These are phyloP conservation scores for Hanseniaspora taiwanica DNA, from an alignment of 805 yeast genomes.

Conservation along the genomic window DNA sequence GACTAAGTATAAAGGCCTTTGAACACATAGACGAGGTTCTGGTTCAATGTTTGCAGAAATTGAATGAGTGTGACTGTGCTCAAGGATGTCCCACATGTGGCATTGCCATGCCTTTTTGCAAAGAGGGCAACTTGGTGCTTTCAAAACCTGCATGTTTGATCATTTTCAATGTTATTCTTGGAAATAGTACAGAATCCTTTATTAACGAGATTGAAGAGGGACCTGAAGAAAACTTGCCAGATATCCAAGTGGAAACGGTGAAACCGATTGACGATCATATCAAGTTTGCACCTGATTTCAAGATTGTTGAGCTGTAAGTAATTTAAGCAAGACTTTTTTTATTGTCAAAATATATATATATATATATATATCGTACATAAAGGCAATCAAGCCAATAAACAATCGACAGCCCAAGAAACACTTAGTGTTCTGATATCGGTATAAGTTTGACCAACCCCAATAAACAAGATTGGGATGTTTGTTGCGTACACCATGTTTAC, in stretches of 20 bases:
- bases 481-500: conserved; percentile 96
- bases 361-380: neutral
- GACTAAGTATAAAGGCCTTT: conserved; percentile 67
- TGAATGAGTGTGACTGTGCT: conserved; percentile 55
- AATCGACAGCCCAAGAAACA: conserved; percentile 84
- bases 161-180: conserved; percentile 49
- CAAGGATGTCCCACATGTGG: conserved; percentile 62
- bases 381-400: conserved; percentile 47
- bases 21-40: conserved; percentile 61
- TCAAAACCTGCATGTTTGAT: conserved; percentile 79
- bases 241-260: conserved; percentile 53
- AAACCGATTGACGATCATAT: conserved; percentile 41
- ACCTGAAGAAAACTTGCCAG: conserved; percentile 71
- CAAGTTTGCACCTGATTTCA: conserved; percentile 48
- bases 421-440: conserved; percentile 84
- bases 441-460: conserved; percentile 94
- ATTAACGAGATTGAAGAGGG: conserved; percentile 54
- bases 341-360: neutral
- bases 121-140: conserved; percentile 67
- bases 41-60: conserved; percentile 40
- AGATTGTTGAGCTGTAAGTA: conserved; percentile 31
- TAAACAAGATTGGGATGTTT: conserved; percentile 85
- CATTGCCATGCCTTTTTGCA: conserved; percentile 70
- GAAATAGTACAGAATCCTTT: conserved; percentile 27
- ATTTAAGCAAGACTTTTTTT: conserved; percentile 2